Conservation (phyloP, 306 rosid genomes). For the Senna siamea region DNA sequence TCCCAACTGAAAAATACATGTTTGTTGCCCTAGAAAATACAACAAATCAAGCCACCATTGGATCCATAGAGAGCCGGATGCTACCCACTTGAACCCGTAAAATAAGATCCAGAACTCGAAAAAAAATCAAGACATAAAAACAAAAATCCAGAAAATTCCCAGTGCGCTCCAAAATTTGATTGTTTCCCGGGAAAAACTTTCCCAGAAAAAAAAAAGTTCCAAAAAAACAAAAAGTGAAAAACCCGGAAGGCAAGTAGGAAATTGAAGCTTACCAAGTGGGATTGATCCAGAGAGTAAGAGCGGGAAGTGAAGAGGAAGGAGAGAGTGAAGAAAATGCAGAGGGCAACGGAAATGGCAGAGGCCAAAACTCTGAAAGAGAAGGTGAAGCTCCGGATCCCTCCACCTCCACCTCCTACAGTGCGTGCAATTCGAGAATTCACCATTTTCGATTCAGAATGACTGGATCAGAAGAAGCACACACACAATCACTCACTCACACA, state of each 20-base stretch:
- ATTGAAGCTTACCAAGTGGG: slow-evolving; percentile 47
- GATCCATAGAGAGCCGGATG: slow-evolving; percentile 34
- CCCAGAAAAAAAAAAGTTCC: not conserved
- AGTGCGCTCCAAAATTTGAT: not conserved
- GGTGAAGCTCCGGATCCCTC: slow-evolving; percentile 41
- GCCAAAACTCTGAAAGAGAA: slow-evolving; percentile 51
- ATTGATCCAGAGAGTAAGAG: slow-evolving; percentile 50
- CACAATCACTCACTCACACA: slow-evolving; percentile 5
- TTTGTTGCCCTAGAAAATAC: slow-evolving; percentile 1
- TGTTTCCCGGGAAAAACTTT: slow-evolving; percentile 16
- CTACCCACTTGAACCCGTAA: slow-evolving; percentile 16
- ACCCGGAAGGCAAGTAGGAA: not conserved
- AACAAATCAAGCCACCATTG: slow-evolving; percentile 11
- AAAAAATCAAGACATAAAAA: too few species aligned
- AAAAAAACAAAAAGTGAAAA: not conserved
- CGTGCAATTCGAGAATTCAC: slow-evolving; percentile 38
- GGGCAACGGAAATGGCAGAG: slow-evolving; percentile 41
- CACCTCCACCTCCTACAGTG: not conserved
- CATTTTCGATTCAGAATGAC: slow-evolving; percentile 36
- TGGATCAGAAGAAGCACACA: slow-evolving; percentile 34
- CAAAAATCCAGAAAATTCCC: not conserved
- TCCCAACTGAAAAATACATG: slow-evolving; percentile 10
- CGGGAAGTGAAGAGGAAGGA: slow-evolving; percentile 57
- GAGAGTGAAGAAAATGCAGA: slow-evolving; percentile 55
- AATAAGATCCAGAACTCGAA: slow-evolving; percentile 42